phyloP scores from a whole-genome alignment of 192 early-diverging fungal species.

The Podila epicladia region DNA sequence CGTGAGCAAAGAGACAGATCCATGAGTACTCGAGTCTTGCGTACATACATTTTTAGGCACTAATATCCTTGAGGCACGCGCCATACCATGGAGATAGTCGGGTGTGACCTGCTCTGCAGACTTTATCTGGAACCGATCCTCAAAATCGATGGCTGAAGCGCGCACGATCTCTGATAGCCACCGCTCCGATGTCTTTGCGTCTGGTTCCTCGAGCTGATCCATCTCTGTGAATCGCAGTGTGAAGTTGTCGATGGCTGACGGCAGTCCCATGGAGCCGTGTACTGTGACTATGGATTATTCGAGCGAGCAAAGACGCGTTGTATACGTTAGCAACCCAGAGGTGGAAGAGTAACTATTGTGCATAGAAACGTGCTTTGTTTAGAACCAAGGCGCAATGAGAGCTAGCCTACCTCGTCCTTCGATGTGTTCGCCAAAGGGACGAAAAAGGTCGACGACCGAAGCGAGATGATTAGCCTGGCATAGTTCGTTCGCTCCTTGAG shows the following conservation, averaged over 20 bases:
- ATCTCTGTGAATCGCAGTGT: conserved; percentile 70
- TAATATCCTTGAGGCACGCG: not conserved
- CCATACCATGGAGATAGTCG: conserved; percentile 55
- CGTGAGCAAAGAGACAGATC: not conserved
- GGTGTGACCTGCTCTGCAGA: conserved; percentile 55
- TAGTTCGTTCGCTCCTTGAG: conserved; percentile 68
- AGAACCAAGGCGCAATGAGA: not conserved
- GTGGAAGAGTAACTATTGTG: too few species aligned
- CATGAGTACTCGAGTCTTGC: not conserved
- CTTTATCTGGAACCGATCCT: conserved; percentile 48
- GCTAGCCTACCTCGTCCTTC: conserved; percentile 62
- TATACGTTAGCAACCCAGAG: too few species aligned
- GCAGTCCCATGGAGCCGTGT: conserved; percentile 70
- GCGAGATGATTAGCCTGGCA: conserved; percentile 68
- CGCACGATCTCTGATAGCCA: conserved; percentile 60
- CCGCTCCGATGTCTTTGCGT: conserved; percentile 55
- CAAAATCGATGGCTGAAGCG: conserved; percentile 15
- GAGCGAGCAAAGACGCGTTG: not conserved
- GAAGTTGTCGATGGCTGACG: conserved; percentile 69
- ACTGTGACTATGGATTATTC: conserved; percentile 54
- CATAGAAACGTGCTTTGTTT: too few species aligned
- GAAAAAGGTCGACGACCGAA: conserved; percentile 67
- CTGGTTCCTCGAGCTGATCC: conserved; percentile 61
- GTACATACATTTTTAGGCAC: not conserved
- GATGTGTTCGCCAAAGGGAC: conserved; percentile 76